These are phyloP conservation scores for Amanita muscaria DNA, from an alignment of 768 basidiomycete genomes.

Conservation along the genomic window DNA sequence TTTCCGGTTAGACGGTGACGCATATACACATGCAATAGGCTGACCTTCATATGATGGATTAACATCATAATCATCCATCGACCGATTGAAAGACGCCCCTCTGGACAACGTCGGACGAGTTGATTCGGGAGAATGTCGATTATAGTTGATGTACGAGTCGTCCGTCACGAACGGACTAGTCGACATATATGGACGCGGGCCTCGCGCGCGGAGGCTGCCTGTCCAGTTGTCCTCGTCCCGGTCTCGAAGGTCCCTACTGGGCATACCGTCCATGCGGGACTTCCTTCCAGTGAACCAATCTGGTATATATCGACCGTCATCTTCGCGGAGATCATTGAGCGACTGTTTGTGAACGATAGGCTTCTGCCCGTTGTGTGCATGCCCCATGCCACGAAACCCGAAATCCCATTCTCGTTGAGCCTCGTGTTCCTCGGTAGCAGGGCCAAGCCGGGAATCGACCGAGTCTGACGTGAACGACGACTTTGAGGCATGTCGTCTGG, in stretches of 20 bases:
- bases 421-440: conserved; percentile 1
- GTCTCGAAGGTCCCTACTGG: conserved; percentile 6
- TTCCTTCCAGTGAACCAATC: background rate
- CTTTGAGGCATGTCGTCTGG: conserved; percentile 2
- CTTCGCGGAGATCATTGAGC: background rate
- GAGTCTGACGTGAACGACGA: conserved; percentile 4
- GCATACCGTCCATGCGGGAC: background rate
- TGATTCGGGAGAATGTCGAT: background rate
- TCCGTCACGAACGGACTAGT: background rate
- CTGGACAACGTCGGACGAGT: conserved; percentile 1
- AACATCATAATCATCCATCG: conserved; percentile 2
- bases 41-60: background rate
- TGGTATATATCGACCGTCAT: background rate
- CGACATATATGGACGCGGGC: background rate
- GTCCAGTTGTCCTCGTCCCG: conserved; percentile 4
- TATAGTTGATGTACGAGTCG: conserved; percentile 1
- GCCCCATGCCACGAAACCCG: background rate
- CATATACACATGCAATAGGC: background rate
- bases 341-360: conserved; percentile 2
- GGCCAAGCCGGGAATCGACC: background rate
- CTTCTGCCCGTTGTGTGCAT: background rate
- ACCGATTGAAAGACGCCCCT: conserved; percentile 4
- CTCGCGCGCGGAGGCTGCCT: background rate
- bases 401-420: background rate
- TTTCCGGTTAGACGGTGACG: background rate